Base-by-base conservation (phyloP, 2,329 filamentous ascomycete genomes). In the Trichoderma lentiforme region DNA sequence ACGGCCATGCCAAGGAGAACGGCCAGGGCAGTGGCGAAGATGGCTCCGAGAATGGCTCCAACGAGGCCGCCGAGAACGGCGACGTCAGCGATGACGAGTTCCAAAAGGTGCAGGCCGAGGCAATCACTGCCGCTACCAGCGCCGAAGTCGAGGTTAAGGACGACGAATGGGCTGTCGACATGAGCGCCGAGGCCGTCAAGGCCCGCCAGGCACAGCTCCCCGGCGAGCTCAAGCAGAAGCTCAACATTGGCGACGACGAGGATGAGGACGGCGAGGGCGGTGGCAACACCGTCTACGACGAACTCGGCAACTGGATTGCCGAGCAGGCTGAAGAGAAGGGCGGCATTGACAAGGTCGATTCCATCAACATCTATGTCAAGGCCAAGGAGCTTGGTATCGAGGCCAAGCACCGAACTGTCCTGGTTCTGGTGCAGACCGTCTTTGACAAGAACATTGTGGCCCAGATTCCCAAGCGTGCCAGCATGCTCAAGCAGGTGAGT, bases 301-400 rank as follows among this genome's bases (percentile, higher is more conserved):
- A 93, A 77, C 90, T 99, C 75, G 96, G 95, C 80, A 93, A 92
- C 84, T 99, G 96, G 96, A 93, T 99, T 78, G 88, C 93, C 79
- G 86, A 86, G 73, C 87, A 95, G 80, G 90, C 91, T 72, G 87
- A 90, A 72, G 88, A 89, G 75, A 91, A 92, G 83, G 93, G 92
- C 74, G 87, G 90, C 77, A 87, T 97, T 77, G 87, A 90, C 83
- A 91, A 94, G 73, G 88, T 99, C 75, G 91, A 94, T 79, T 95
- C 97, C 79, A 88, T 98, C 76, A 92, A 95, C 51, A 93, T 99
- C 81, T 98, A 97, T 83, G 85, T 97, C 84, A 98, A 99, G 88
- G 95, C 95, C 75, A 96, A 97, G 86, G 96, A 98, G 78, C 87
- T 98, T 71, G 95, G 95, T 77, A 96, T 99, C 75, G 95, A 98